These are phyloP conservation scores for Nymphaea thermarum DNA, from an alignment of 164 flowering plant species.

Conservation along the genomic window DNA sequence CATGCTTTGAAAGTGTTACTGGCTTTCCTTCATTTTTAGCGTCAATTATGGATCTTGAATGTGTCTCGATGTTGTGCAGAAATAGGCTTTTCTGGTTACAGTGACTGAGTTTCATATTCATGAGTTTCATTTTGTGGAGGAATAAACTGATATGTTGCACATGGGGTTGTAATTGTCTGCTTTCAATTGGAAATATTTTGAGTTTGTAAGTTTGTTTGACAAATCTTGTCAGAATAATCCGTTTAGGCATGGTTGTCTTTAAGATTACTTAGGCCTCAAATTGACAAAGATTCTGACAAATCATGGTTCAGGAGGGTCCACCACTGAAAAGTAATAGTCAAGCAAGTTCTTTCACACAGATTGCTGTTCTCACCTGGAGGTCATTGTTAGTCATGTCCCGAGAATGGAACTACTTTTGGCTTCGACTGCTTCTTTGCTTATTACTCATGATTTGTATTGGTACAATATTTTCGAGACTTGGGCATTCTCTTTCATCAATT, in stretches of 20 bases:
- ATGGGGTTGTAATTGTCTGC: too few species aligned
- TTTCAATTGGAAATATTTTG: neutral
- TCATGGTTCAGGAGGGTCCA: constrained; percentile 69
- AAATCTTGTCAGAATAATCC: neutral
- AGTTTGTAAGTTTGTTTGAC: neutral
- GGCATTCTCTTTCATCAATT: constrained; percentile 91
- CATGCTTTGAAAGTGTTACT: too few species aligned
- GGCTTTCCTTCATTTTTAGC: too few species aligned
- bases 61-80: too few species aligned
- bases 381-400: constrained; percentile 91
- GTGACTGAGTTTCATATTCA: too few species aligned
- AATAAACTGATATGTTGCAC: too few species aligned
- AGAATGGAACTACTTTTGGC: constrained; percentile 98
- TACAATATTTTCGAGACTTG: constrained; percentile 71
- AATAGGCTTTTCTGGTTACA: too few species aligned
- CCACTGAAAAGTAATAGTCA: constrained; percentile 76
- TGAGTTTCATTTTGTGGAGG: too few species aligned
- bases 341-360: constrained; percentile 46
- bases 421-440: constrained; percentile 68
- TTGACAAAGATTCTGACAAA: neutral
- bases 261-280: neutral
- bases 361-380: constrained; percentile 95
- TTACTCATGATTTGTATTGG: constrained; percentile 75
- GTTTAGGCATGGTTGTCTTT: neutral
- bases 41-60: too few species aligned